Conservation (phyloP, 2,329 filamentous ascomycete genomes). For the Neospermospora avenae region DNA sequence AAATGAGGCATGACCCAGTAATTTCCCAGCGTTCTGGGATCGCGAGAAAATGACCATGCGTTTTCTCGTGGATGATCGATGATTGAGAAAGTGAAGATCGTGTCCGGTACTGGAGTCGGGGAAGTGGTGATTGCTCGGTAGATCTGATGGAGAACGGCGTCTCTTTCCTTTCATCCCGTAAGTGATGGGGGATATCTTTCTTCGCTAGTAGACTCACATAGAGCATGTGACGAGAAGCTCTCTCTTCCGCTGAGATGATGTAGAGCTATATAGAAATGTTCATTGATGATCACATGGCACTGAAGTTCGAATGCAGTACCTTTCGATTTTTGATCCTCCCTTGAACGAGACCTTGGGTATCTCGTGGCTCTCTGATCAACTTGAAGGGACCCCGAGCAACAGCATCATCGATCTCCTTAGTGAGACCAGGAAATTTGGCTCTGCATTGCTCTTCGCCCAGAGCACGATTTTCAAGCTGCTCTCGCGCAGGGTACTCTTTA, state of each 20-base stretch:
- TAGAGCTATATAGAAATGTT: constrained; percentile 36
- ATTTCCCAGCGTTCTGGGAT: constrained; percentile 37
- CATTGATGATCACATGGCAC: not conserved
- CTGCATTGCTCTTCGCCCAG: constrained; percentile 44
- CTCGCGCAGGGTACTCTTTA: not conserved
- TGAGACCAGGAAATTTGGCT: constrained; percentile 45
- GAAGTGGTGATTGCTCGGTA: constrained; percentile 50
- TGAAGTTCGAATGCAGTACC: constrained; percentile 26
- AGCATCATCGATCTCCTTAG: constrained; percentile 44
- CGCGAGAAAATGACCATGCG: constrained; percentile 47
- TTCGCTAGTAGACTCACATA: constrained; percentile 28
- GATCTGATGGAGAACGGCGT: constrained; percentile 52
- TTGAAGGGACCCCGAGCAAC: constrained; percentile 44
- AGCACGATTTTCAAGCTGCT: constrained; percentile 15
- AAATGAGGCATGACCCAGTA: constrained; percentile 55
- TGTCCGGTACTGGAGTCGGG: constrained; percentile 47
- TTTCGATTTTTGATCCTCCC: constrained; percentile 43
- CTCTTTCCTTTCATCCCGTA: constrained; percentile 40
- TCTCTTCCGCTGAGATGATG: constrained; percentile 43
- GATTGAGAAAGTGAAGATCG: constrained; percentile 50
- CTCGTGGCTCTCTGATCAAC: constrained; percentile 36
- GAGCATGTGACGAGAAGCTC: constrained; percentile 44
- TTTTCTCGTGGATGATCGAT: constrained; percentile 46
- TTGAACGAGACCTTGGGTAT: constrained; percentile 41
- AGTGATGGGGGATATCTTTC: too few species aligned